Percentiles rank a stretch among this genome's conserved stretches.
These are phyloP conservation scores for Aurantiochytrium sp. DNA, from an alignment of 108 stramenopile species.

Conservation along the genomic window DNA sequence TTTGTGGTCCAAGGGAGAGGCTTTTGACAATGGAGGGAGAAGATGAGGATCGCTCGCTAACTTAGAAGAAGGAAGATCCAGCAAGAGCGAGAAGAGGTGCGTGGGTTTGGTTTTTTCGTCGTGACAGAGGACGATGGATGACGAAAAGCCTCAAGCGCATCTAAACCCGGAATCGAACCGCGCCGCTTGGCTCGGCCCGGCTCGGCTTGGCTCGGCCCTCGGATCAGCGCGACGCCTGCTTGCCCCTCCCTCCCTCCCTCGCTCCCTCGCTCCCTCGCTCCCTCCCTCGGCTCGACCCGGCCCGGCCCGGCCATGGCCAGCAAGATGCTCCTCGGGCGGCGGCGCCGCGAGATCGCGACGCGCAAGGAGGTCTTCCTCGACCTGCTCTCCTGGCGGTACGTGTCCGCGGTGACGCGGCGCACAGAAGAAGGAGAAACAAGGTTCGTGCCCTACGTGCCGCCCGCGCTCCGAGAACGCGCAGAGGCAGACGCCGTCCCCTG, in stretches of 20 bases:
- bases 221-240: too few relatives aligned
- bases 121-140: background rate
- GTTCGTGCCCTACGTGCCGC: background rate
- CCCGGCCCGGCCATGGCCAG: background rate
- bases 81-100: background rate
- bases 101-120: background rate
- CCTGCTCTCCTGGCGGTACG: background rate
- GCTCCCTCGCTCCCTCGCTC: too few relatives aligned
- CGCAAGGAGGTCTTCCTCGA: background rate
- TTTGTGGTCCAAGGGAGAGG: background rate
- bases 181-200: too few relatives aligned
- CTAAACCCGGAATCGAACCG: too few relatives aligned
- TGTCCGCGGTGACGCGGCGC: background rate
- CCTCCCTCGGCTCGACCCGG: too few relatives aligned
- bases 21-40: background rate
- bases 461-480: background rate
- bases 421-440: background rate
- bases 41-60: background rate
- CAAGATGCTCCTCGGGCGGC: background rate
- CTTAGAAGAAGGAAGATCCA: background rate
- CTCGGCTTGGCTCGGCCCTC: too few relatives aligned
- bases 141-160: background rate
- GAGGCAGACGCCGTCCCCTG: background rate
- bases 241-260: too few relatives aligned
- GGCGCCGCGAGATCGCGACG: constrained; percentile 10